Evolutionary conservation across 2,329 filamentous ascomycete genomes (phyloP), one percentile per base, ranked within the genome.

Genomic region (Coccinonectria pachysandricola): DNA sequence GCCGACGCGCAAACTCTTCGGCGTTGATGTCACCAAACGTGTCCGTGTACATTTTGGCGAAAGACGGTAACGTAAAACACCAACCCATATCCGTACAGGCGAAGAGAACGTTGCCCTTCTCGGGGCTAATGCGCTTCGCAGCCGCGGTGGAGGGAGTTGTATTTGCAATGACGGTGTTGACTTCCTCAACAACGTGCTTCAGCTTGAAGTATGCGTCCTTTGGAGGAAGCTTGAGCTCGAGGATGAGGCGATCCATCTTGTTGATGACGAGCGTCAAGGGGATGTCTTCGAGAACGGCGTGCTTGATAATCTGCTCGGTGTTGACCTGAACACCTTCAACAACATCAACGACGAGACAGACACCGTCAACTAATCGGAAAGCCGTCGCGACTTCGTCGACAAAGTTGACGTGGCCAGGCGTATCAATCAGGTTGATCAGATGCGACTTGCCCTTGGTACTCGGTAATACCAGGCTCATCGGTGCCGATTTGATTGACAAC

Each of bases 321-420:
- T 94, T 94, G 45, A 91, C 72, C 59, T 96, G 91, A n/a, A 98
- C 87, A n/a, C 91, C 91, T 55, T 98, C 91, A 2, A 98, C 84
- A 12, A 95, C 85, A 52, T 98, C 91, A 10, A 98, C 87, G 9
- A 98, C 79, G 24, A 98, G 62, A 27, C 92, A 88, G 13, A 96
- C 76, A 33, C 91, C 91, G 50, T 98, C 91, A 4, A 82, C 87
- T 26, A 98, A 60, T 21, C 91, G 75, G 45, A 94, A 64, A 1
- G 86, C 80, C 4, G 86, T 78, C 7, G 91, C 91, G 19, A 98
- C 85, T 56, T 98, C 91, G 51, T 98, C 91, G 21, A 92, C 88
- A 53, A 98, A 98, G 56, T 98, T 95, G 49, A 96, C 91, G 52
- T 98, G 91, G 6, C 91, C 91, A 1, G 91, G 91, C 1, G 91